A percentile compares a stretch with the other conserved stretches of the same genome.
These are phyloP conservation scores for Tetracentron sinense DNA, from an alignment of 164 flowering plant species.

Conservation along the genomic window DNA sequence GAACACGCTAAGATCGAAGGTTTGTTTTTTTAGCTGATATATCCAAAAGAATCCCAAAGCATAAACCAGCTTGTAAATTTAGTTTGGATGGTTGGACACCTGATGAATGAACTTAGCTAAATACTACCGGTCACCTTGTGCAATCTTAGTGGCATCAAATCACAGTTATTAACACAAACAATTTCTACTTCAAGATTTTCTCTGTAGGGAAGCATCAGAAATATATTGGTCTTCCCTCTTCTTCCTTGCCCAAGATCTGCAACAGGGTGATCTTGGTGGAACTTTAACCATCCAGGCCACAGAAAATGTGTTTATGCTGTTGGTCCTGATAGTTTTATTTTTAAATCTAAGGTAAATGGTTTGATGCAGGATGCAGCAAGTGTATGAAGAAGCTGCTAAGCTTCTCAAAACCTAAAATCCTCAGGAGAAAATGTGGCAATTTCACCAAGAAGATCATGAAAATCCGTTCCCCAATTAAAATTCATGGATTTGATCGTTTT, in stretches of 20 bases:
- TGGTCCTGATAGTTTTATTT: too few species aligned
- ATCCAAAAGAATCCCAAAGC: too few species aligned
- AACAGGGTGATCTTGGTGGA: not conserved
- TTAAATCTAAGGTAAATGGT: not conserved
- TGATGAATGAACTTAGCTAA: too few species aligned
- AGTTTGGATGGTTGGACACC: not conserved
- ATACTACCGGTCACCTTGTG: not conserved
- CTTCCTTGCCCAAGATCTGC: not conserved
- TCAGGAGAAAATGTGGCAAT: slow-evolving; percentile 30
- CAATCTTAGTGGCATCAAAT: too few species aligned
- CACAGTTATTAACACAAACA: too few species aligned
- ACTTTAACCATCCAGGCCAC: not conserved
- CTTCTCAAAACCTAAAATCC: slow-evolving; percentile 35
- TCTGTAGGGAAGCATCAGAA: too few species aligned
- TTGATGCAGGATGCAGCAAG: slow-evolving; percentile 44
- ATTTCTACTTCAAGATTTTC: too few species aligned
- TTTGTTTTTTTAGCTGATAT: slow-evolving; percentile 24
- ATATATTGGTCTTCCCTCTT: not conserved
- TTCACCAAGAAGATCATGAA: slow-evolving; percentile 48
- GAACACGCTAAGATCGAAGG: slow-evolving; percentile 32
- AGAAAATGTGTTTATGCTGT: not conserved
- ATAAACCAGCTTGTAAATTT: too few species aligned
- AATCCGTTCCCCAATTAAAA: slow-evolving; percentile 49
- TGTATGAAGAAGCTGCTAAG: slow-evolving; percentile 30
- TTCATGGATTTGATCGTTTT: slow-evolving; percentile 48